Percentiles rank a stretch among this genome's conserved stretches.
Conservation (phyloP, 371 early-diverging fungal genomes). For the Entomophthora muscae region DNA sequence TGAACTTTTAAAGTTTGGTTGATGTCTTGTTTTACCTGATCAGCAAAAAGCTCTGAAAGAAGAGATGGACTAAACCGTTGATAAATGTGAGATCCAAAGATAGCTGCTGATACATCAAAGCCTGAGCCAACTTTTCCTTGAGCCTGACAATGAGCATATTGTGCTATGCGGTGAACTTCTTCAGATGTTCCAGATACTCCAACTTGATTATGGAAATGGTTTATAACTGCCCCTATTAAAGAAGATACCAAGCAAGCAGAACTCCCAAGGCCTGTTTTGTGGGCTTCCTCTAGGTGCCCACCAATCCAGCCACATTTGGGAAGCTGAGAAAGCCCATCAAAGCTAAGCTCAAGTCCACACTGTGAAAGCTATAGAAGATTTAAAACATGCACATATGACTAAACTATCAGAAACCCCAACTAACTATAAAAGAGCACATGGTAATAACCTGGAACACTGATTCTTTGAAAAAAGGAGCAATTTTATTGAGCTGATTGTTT, state of each 20-base stretch:
- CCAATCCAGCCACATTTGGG: conserved; percentile 37
- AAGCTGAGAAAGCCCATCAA: not conserved
- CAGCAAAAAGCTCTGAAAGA: conserved; percentile 18
- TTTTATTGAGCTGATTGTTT: too few relatives aligned
- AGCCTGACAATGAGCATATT: conserved; percentile 83
- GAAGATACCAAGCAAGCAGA: conserved; percentile 87
- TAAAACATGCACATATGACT: conserved; percentile 13
- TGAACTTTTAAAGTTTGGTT: too few relatives aligned
- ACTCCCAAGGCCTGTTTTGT: conserved; percentile 91
- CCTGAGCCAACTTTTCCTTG: conserved; percentile 96
- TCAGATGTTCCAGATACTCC: conserved; percentile 13
- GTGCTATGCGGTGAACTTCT: conserved; percentile 69
- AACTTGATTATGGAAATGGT: conserved; percentile 33
- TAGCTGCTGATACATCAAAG: conserved; percentile 88
- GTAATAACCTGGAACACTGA: too few relatives aligned
- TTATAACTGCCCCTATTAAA: conserved; percentile 56
- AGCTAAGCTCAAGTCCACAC: not conserved
- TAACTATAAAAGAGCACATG: too few relatives aligned
- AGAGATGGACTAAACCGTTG: conserved; percentile 59
- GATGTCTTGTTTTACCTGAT: too few relatives aligned
- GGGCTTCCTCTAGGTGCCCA: conserved; percentile 49
- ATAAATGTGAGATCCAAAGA: conserved; percentile 76
- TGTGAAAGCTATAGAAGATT: conserved; percentile 26
- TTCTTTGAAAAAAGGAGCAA: too few relatives aligned
- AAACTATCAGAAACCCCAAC: too few relatives aligned